These are phyloP conservation scores for Chalciporus piperatoides DNA, from an alignment of 1,284 basidiomycete genomes.

Conservation along the genomic window DNA sequence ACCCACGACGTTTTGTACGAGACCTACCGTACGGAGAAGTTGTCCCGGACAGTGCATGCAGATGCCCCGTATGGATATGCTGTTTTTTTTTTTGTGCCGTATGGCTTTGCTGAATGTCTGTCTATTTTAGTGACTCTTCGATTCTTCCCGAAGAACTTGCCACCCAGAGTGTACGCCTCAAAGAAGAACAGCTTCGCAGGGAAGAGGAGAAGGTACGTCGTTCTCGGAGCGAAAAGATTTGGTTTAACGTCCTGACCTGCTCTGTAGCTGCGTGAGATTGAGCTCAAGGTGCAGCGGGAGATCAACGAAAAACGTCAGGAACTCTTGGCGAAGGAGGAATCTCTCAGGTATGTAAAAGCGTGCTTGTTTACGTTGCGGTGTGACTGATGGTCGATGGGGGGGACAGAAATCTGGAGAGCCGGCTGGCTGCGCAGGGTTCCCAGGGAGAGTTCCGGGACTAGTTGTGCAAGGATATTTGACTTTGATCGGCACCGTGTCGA, in stretches of 20 bases:
- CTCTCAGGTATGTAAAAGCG: slow-evolving; percentile 56
- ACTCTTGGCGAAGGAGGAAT: slow-evolving; percentile 90
- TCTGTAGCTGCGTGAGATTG: slow-evolving; percentile 88
- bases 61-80: slow-evolving; percentile 64
- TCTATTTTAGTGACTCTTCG: slow-evolving; percentile 66
- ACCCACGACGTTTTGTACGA: slow-evolving; percentile 95
- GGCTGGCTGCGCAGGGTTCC: slow-evolving; percentile 81
- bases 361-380: background rate
- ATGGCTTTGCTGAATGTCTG: slow-evolving; percentile 15
- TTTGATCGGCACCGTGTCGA: slow-evolving; percentile 28
- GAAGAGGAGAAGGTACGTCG: slow-evolving; percentile 87
- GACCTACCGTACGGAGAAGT: slow-evolving; percentile 98
- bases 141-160: slow-evolving; percentile 95
- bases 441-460: slow-evolving; percentile 60
- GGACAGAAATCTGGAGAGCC: slow-evolving; percentile 80
- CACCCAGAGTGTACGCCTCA: slow-evolving; percentile 93
- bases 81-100: background rate
- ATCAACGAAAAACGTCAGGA: slow-evolving; percentile 99
- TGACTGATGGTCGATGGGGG: slow-evolving; percentile 14
- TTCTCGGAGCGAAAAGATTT: background rate
- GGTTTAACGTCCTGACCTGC: slow-evolving; percentile 12
- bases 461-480: slow-evolving; percentile 22
- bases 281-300: slow-evolving; percentile 97
- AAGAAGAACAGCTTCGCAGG: slow-evolving; percentile 96
- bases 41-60: slow-evolving; percentile 89